These are phyloP conservation scores for Pleurotus giganteus DNA, from an alignment of 768 basidiomycete genomes.

Conservation along the genomic window DNA sequence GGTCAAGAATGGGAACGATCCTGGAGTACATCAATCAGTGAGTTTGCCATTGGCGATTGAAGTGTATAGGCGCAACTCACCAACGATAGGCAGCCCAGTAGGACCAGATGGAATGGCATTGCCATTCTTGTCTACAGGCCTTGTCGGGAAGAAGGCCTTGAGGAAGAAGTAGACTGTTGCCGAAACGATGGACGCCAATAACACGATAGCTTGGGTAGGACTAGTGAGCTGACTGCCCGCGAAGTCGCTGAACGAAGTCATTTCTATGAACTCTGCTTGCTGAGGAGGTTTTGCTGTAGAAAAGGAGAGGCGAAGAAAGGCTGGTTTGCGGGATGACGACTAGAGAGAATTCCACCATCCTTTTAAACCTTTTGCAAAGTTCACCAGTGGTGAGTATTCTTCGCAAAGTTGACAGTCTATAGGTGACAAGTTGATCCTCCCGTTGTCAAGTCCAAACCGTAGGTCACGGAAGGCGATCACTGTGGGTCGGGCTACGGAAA, in stretches of 20 bases:
- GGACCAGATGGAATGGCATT: conserved; percentile 21
- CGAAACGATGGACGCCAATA: conserved; percentile 22
- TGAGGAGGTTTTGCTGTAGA: background rate
- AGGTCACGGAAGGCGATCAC: background rate
- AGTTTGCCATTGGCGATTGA: background rate
- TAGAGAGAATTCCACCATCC: background rate
- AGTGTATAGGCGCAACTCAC: conserved; percentile 10
- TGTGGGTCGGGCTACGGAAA: background rate
- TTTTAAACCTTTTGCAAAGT: background rate
- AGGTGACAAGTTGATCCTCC: background rate
- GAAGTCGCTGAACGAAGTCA: conserved; percentile 4
- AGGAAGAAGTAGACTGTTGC: conserved; percentile 20
- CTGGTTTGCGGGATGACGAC: background rate
- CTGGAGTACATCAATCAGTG: conserved; percentile 12
- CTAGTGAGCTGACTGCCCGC: conserved; percentile 10
- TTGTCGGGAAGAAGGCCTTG: background rate
- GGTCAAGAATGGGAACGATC: conserved; percentile 37
- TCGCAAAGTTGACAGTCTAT: background rate
- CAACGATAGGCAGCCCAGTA: conserved; percentile 20
- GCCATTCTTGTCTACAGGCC: conserved; percentile 15
- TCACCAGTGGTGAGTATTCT: background rate
- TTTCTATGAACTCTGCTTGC: background rate
- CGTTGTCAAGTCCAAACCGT: background rate
- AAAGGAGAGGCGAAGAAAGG: background rate
- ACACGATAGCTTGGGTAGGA: conserved; percentile 8